Percentiles rank a stretch among this genome's conserved stretches.
These are phyloP conservation scores for Jacaranda copaia DNA, from an alignment of 257 asterid species.

Conservation along the genomic window DNA sequence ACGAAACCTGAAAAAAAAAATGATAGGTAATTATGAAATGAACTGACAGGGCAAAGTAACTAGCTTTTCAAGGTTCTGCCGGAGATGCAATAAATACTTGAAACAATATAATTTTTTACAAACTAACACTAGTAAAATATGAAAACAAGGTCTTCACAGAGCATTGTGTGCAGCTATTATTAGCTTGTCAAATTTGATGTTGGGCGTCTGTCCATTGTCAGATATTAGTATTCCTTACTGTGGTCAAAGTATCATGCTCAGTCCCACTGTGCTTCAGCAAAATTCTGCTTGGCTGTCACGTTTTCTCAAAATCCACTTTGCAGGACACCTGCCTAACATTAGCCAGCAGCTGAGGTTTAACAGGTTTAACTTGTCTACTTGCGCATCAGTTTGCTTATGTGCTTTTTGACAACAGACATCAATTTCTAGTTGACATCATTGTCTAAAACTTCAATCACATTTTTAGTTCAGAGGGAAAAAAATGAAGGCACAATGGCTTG, in stretches of 20 bases:
- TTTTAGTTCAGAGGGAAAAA: neutral
- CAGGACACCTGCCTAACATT: neutral
- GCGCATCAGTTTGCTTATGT: constrained; percentile 15
- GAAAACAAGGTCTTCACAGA: neutral
- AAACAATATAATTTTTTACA: constrained; percentile 11
- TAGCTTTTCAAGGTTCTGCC: constrained; percentile 15
- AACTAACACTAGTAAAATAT: neutral
- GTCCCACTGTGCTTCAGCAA: neutral
- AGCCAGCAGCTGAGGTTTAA: constrained; percentile 7
- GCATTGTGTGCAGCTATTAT: neutral
- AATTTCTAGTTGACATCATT: neutral
- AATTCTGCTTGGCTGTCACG: constrained; percentile 8
- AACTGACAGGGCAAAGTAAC: neutral
- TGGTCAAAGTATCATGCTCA: constrained; percentile 13
- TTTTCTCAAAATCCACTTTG: constrained; percentile 1
- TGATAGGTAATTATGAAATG: constrained; percentile 19
- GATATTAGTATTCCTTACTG: neutral
- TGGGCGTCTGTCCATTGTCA: neutral
- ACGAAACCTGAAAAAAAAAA: constrained; percentile 77
- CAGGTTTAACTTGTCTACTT: neutral
- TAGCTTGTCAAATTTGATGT: constrained; percentile 9
- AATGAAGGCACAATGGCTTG: neutral
- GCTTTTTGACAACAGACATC: neutral
- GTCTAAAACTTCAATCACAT: constrained; percentile 7
- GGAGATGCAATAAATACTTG: constrained; percentile 15